Evolutionary conservation across 2,329 filamentous ascomycete species (phyloP), one percentile per base, ranked within the genome.

Genomic region (Ophiocordyceps camponoti-saundersi): DNA sequence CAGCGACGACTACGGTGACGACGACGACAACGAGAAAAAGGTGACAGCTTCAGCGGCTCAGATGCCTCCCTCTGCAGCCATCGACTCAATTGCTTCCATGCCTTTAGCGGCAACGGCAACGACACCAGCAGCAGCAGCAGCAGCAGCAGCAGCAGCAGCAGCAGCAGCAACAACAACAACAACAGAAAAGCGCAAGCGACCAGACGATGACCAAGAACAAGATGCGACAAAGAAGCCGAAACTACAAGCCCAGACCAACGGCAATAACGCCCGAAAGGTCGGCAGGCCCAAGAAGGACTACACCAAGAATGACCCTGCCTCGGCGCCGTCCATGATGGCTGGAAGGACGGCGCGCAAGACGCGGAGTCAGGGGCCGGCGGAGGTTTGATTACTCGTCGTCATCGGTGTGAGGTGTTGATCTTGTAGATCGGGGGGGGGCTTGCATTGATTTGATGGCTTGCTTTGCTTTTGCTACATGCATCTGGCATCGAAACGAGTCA

Each of bases 331-430:
- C 20, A 54, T 60, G 0, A 46, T 51, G 2, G 60, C 60, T 16
- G 65, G 65, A 18, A 60, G 49, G 48, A 65, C 66, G 7, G 58
- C 59, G 43, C 60, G 65, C 42, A 67, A 67, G 61, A 68, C 65
- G 8, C 59, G 66, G 44, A 68, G 66, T 49, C 65, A 68, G 51
- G 66, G 66, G 0, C 61, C 63, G 2, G 61, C 57, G 7, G 61
- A 64, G 42, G 51, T 50, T 44, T 56, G 45, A 48, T 10, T 16
- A n/a, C n/a, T n/a, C n/a, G n/a, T n/a, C n/a, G n/a, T n/a, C n/a
- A n/a, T n/a, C n/a, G n/a, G n/a, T n/a, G n/a, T n/a, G n/a, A n/a
- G n/a, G n/a, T n/a, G n/a, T n/a, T n/a, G n/a, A n/a, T n/a, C 8
- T 4, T 26, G 23, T 26, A 26, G 23, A 26, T 26, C 23, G 23